A percentile compares a stretch with the other conserved stretches of the same genome.
phyloP scores from a whole-genome alignment of 2,329 filamentous ascomycete species.

The Aspergillus bombycis region DNA sequence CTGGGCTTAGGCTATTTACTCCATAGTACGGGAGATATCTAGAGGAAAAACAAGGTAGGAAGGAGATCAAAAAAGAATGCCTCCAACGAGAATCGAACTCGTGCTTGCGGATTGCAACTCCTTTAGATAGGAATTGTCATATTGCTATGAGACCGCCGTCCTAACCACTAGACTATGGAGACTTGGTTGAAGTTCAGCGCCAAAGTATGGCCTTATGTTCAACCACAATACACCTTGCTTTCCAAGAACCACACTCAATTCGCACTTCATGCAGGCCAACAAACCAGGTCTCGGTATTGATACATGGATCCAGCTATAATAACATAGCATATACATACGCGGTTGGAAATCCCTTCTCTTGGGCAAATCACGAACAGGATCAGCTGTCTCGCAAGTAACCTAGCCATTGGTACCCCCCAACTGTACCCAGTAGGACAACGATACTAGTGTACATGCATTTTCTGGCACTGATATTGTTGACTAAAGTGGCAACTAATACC shows the following conservation, averaged over 20 bases:
- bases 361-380: neutral
- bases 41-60: too few species aligned
- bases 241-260: too few species aligned
- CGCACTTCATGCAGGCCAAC: neutral
- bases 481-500: too few species aligned
- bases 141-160: conserved; percentile 13
- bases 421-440: neutral
- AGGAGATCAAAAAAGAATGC: conserved; percentile 7
- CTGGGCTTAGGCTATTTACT: too few species aligned
- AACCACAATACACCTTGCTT: neutral
- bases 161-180: conserved; percentile 15
- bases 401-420: neutral
- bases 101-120: conserved; percentile 14
- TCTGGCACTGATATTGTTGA: neutral
- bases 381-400: neutral
- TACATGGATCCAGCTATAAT: too few species aligned
- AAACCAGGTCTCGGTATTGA: neutral
- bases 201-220: neutral
- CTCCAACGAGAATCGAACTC: conserved; percentile 15
- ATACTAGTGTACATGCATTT: neutral
- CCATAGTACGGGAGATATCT: too few species aligned
- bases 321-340: neutral
- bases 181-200: neutral
- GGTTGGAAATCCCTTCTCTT: neutral
- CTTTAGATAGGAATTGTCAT: conserved; percentile 10